phyloP scores from a whole-genome alignment of 2,329 filamentous ascomycete genomes.

The Aspergillus sp. region DNA sequence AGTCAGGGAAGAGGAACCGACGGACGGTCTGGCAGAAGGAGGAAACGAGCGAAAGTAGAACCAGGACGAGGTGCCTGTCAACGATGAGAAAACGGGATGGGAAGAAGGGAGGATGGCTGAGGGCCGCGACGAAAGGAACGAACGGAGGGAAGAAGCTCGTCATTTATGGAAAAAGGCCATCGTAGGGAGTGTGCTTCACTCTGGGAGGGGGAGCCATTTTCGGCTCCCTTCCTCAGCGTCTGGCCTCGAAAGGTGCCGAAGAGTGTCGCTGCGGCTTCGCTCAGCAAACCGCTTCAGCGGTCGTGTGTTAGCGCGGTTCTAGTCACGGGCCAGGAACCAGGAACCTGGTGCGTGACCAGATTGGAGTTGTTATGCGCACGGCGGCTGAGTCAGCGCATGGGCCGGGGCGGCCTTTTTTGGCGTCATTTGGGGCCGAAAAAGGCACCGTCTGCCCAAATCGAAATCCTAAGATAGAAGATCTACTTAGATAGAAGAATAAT shows the following conservation, averaged over 20 bases:
- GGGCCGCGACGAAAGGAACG: neutral
- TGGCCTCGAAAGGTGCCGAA: neutral
- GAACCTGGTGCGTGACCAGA: neutral
- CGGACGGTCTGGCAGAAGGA: neutral
- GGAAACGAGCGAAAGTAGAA: neutral
- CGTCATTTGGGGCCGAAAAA: slow-evolving; percentile 2
- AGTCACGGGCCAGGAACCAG: neutral
- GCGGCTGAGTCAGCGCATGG: neutral
- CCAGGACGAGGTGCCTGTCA: neutral
- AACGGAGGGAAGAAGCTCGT: neutral
- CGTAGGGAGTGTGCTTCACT: slow-evolving; percentile 3
- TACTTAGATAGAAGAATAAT: too few species aligned
- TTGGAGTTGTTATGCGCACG: slow-evolving; percentile 1
- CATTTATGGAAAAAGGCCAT: slow-evolving; percentile 4
- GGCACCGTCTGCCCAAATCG: neutral
- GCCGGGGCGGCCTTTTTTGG: neutral
- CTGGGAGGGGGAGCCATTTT: slow-evolving; percentile 1
- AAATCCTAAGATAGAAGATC: neutral
- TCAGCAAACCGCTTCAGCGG: neutral
- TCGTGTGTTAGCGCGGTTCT: slow-evolving; percentile 1
- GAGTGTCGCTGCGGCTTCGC: slow-evolving; percentile 1
- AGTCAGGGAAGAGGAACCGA: slow-evolving; percentile 1
- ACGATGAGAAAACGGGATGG: neutral
- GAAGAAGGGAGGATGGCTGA: slow-evolving; percentile 5
- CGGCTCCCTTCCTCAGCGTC: slow-evolving; percentile 1